Evolutionary conservation across 208 protist genomes (phyloP), one percentile per base, ranked within the genome.

Genomic region (Tritrichomonas musculus): DNA sequence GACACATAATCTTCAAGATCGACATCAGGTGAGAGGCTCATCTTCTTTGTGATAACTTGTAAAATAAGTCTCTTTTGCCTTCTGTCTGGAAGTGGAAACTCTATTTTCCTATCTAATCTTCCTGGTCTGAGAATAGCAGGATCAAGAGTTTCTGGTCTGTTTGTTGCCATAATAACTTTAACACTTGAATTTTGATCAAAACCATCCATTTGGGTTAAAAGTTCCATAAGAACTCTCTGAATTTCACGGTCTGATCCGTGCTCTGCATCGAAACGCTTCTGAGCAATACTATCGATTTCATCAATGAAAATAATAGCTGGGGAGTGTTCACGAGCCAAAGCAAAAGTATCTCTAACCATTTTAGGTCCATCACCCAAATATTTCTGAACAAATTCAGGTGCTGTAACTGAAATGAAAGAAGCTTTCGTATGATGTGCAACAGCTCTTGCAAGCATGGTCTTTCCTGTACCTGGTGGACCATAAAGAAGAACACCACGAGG

Each of bases 261-360:
- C 57, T 96, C 96, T 82, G 97, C 96, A 94, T 97, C 96, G 82
- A 97, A 97, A 53, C 96, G 95, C 14, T 96, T 95, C 92, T 97
- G 97, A 88, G 98, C 99, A 84, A 99, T 98, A 47, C 99, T 98
- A 94, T 99, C 99, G 39, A 99, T 97, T 96, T 99, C 99, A 95
- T 99, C 99, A 95, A 99, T 99, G 96, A 99, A 99, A 94, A 99
- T 98, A 93, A 99, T 99, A 94, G 97, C 98, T 92, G 98, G 98
- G 95, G 99, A 99, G 95, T 99, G 99, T 2, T 97, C 97, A 55
- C 98, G 95, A 4, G 99, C 99, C 92, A 99, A 97, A 95, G 99
- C 97, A 95, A 99, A 99, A n/a, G 99, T 96, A 94, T 99, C 99
- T 92, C 99, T 97, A 33, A 99, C 98, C 98, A 99, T 99, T 49